A percentile compares a stretch with the other conserved stretches of the same genome.
Evolutionary conservation across 23 red algal species (phyloP).

Genomic region (Cyanidioschyzon merolae): DNA sequence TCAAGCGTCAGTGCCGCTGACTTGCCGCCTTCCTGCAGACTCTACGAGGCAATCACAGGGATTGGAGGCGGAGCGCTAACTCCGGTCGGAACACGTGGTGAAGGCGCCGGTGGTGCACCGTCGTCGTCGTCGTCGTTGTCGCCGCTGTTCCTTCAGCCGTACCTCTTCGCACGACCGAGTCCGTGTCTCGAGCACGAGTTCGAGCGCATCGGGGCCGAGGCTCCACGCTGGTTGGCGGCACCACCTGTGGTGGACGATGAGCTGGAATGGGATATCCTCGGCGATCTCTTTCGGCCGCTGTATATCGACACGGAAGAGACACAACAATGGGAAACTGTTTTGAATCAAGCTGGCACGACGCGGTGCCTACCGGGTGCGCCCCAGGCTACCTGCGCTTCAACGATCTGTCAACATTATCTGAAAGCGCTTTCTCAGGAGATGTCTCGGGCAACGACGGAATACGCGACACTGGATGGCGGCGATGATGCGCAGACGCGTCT

Average conservation of each 20-base stretch:
- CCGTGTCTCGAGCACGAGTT: not conserved
- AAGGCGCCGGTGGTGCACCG: no score
- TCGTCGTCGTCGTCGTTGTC: no score
- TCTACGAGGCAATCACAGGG: not conserved
- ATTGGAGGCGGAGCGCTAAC: no score
- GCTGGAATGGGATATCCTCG: slow-evolving; percentile 6
- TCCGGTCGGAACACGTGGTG: no score
- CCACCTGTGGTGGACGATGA: not conserved
- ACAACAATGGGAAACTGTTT: not conserved
- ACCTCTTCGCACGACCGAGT: not conserved
- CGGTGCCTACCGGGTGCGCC: no score
- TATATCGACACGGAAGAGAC: slow-evolving; percentile 1
- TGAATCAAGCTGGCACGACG: not conserved
- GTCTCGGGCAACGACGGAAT: not conserved
- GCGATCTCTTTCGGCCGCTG: not conserved
- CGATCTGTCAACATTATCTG: not conserved
- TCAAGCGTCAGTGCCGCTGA: not conserved
- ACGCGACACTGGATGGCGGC: not conserved
- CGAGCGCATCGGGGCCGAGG: not conserved
- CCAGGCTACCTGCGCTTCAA: not conserved
- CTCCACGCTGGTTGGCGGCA: not conserved
- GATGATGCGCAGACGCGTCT: not conserved
- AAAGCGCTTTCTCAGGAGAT: not conserved
- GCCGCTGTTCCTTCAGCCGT: not conserved
- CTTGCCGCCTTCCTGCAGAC: not conserved